Conservation (phyloP, 2,329 filamentous ascomycete species). For the Erysiphe neolycopersici region DNA sequence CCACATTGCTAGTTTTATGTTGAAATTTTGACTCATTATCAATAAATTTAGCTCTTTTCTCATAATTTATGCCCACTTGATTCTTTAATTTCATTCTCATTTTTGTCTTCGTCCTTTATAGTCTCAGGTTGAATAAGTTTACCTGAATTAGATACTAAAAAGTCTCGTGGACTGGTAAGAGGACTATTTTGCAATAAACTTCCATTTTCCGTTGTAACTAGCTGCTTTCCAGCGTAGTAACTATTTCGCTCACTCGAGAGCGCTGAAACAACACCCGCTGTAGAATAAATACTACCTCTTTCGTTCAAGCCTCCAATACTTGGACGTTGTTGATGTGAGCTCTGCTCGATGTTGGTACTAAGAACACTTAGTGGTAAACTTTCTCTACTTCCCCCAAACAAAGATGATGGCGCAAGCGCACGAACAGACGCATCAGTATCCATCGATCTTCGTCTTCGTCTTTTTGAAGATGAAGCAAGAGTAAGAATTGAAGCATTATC, state of each 20-base stretch:
- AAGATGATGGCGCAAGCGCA: slow-evolving; percentile 54
- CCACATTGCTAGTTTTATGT: too few relatives aligned
- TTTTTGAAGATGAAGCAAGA: slow-evolving; percentile 57
- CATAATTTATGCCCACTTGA: too few relatives aligned
- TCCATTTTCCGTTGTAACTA: slow-evolving; percentile 33
- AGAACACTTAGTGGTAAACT: slow-evolving; percentile 54
- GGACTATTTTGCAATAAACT: slow-evolving; percentile 32
- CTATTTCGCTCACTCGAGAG: slow-evolving; percentile 55
- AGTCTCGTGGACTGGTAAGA: slow-evolving; percentile 28
- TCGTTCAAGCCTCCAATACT: slow-evolving; percentile 22
- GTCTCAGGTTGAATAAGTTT: slow-evolving; percentile 12
- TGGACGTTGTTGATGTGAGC: slow-evolving; percentile 24
- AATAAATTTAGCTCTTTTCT: too few relatives aligned
- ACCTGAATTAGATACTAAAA: slow-evolving; percentile 2
- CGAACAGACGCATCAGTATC: slow-evolving; percentile 71
- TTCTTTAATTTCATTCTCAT: not conserved
- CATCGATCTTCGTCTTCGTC: slow-evolving; percentile 48
- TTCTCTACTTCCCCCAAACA: slow-evolving; percentile 62
- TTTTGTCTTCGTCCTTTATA: slow-evolving; percentile 7
- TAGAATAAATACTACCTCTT: slow-evolving; percentile 59
- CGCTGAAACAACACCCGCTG: slow-evolving; percentile 37
- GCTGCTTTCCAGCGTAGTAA: slow-evolving; percentile 36
- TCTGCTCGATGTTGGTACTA: slow-evolving; percentile 38
- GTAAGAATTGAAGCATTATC: slow-evolving; percentile 74
- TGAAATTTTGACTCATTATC: too few relatives aligned